Evolutionary conservation across 495 filamentous ascomycete genomes (phyloP).

Genomic region (Schizothecium vesticola): DNA sequence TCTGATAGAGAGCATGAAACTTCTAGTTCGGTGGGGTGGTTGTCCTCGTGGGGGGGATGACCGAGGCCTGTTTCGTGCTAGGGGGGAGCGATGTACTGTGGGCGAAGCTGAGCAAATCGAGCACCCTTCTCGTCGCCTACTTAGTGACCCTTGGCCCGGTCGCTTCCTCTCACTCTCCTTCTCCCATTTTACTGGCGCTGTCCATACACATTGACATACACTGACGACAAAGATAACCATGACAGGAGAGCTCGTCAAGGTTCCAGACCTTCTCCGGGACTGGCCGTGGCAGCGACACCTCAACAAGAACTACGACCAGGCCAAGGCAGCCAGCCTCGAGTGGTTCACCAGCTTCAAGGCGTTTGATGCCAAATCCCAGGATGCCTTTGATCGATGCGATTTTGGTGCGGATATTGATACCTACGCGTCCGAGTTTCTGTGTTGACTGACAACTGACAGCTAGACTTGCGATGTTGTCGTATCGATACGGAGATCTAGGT

Average conservation of each 20-base stretch:
- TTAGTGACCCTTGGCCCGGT: no score
- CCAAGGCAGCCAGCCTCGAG: background rate
- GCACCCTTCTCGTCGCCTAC: no score
- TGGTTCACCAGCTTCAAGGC: constrained; percentile 3
- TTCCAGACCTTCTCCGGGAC: background rate
- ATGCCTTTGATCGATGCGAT: constrained; percentile 4
- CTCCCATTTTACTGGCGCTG: no score
- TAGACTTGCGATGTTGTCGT: constrained; percentile 1
- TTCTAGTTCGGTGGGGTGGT: no score
- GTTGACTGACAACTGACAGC: background rate
- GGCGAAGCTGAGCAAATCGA: no score
- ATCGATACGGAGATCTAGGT: background rate
- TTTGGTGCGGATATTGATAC: background rate
- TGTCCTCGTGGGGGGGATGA: no score
- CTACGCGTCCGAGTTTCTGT: no score
- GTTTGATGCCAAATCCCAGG: constrained; percentile 3
- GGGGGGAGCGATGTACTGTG: no score
- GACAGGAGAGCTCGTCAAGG: background rate
- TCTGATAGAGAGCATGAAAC: background rate
- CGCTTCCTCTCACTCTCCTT: no score
- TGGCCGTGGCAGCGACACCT: constrained; percentile 1
- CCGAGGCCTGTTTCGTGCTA: no score
- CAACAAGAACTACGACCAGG: constrained; percentile 3
- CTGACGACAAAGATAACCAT: background rate
- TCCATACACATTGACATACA: no score